Evolutionary conservation across 768 basidiomycete species (phyloP), one percentile per base, ranked within the genome.

Genomic region (Pleurotus pulmonarius): DNA sequence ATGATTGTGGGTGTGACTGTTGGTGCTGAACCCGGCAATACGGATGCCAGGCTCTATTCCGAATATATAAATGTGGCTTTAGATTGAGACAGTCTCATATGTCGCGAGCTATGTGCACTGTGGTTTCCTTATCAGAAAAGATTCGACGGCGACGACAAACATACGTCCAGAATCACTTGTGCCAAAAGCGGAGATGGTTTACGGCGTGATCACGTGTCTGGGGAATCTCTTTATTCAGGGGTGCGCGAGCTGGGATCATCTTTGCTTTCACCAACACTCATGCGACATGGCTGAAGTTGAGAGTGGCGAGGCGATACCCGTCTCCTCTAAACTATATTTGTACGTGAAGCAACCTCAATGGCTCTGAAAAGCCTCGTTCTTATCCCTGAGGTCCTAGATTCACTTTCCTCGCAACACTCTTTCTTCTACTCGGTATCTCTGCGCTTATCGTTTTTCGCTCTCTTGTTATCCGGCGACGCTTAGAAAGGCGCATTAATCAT

Each of bases 381-480:
- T 16, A 49, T n/a, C 22, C 5, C n/a, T 53, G 34, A 5, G 25
- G 18, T 29, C n/a, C 29, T 34, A 53, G 51, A 53, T 53, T 53
- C 18, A 53, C 51, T 12, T 53, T 53, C 25, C 37, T 53, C 20
- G 51, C 51, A 38, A 53, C 51, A 15, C 51, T 53, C 51, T 53
- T 53, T 53, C 39, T 53, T 53, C 51, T 53, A 9, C 51, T 53
- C 8, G 39, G 24, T 38, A 29, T 53, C 16, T 53, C 51, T 12
- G 41, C 51, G 11, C n/a, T 53, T 12, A 53, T 53, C 22, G 51
- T 53, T 29, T 34, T 85, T 46, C 80, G 88, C 44, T 85, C 87
- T 1, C 82, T 82, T 60, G 61, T 87, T 56, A 63, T 85, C 15
- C 82, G 87, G 16, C 72, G 85, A 13, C 80, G 83, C 18, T 82